Conservation (phyloP, 768 basidiomycete species). For the Termitomyces sp. region DNA sequence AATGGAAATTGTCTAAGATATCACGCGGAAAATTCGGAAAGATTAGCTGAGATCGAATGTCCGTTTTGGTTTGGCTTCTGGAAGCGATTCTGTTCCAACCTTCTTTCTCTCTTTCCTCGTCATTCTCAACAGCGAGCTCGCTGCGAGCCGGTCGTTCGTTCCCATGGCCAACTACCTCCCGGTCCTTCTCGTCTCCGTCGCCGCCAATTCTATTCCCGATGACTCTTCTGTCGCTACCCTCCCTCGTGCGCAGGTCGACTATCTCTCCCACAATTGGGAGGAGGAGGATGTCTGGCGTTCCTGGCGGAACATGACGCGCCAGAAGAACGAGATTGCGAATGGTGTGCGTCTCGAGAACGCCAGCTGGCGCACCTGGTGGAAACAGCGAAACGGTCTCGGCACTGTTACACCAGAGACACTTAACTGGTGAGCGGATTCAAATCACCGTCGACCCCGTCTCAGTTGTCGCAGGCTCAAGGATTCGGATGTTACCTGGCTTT, state of each 20-base stretch:
- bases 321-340: constrained; percentile 97
- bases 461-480: constrained; percentile 81
- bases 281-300: constrained; percentile 98
- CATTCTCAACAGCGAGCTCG: constrained; percentile 9
- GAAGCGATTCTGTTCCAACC: neutral
- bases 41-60: constrained; percentile 16
- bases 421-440: constrained; percentile 71
- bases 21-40: constrained; percentile 15
- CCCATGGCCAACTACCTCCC: constrained; percentile 66
- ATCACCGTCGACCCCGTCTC: constrained; percentile 1
- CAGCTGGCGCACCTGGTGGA: constrained; percentile 99
- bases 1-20: constrained; percentile 3
- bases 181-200: constrained; percentile 60
- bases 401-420: constrained; percentile 96
- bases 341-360: constrained; percentile 95
- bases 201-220: constrained; percentile 56
- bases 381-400: constrained; percentile 93
- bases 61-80: constrained; percentile 8
- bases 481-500: constrained; percentile 98
- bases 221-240: constrained; percentile 78
- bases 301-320: constrained; percentile 98
- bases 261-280: constrained; percentile 94
- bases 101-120: constrained; percentile 7
- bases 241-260: constrained; percentile 94
- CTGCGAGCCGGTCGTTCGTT: constrained; percentile 9